phyloP scores from a whole-genome alignment of 2,329 filamentous ascomycete genomes.

The Drechslerella coelobrocha region DNA sequence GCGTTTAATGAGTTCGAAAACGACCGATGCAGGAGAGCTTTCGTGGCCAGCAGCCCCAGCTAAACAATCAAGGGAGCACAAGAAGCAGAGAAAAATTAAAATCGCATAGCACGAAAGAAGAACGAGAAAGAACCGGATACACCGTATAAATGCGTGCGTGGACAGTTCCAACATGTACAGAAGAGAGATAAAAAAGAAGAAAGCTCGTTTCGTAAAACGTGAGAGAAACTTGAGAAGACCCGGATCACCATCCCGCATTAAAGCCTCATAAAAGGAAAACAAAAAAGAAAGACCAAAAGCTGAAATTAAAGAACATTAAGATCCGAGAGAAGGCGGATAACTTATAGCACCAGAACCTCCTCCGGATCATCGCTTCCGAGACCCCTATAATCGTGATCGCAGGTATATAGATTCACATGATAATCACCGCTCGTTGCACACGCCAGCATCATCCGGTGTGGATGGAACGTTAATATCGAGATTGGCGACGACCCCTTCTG shows the following conservation, averaged over 20 bases:
- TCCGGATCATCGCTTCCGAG: constrained; percentile 41
- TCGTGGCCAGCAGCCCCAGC: background rate
- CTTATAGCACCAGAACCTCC: constrained; percentile 26
- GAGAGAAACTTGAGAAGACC: background rate
- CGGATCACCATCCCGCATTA: background rate
- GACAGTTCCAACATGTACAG: constrained; percentile 7
- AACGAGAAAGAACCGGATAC: constrained; percentile 32
- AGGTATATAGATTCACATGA: constrained; percentile 87
- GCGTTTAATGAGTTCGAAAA: too few species aligned
- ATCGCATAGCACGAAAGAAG: constrained; percentile 6
- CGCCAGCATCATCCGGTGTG: constrained; percentile 88
- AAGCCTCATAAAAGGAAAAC: background rate
- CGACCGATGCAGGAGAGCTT: too few species aligned
- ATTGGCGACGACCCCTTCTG: constrained; percentile 83
- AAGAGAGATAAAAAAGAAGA: background rate
- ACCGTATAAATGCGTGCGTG: constrained; percentile 50
- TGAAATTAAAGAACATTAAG: background rate
- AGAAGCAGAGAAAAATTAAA: constrained; percentile 5
- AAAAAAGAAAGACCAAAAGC: background rate
- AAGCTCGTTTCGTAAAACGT: constrained; percentile 1
- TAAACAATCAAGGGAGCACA: background rate
- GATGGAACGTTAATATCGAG: constrained; percentile 89
- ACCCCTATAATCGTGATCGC: constrained; percentile 60
- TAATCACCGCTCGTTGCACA: constrained; percentile 85
- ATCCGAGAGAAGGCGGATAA: background rate